Percentiles rank a stretch among this genome's conserved stretches.
Conservation (phyloP, 306 rosid genomes). For the Cucumis melo region DNA sequence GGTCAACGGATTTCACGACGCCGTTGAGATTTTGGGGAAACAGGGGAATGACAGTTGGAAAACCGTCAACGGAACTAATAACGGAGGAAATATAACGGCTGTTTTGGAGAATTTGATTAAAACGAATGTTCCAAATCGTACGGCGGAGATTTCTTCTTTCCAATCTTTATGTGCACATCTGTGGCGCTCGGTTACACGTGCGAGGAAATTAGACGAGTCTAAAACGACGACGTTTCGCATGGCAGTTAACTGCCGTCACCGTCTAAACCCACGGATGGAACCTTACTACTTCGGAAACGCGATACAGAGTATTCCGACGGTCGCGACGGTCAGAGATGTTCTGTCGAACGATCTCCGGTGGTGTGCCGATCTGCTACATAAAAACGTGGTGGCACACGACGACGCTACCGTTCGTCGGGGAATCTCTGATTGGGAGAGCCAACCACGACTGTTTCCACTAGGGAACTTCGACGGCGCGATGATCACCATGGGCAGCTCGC, state of each 20-base stretch:
- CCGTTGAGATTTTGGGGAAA: slow-evolving; percentile 4
- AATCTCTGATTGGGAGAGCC: slow-evolving; percentile 11
- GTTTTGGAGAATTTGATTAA: slow-evolving; percentile 8
- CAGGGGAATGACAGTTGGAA: slow-evolving; percentile 12
- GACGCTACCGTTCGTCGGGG: slow-evolving; percentile 14
- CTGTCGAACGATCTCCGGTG: slow-evolving; percentile 8
- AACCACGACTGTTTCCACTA: slow-evolving; percentile 9
- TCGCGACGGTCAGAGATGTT: slow-evolving; percentile 5
- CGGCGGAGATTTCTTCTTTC: slow-evolving; percentile 13
- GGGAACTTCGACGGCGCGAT: slow-evolving; percentile 13
- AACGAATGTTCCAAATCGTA: slow-evolving; percentile 6
- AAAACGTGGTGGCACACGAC: slow-evolving; percentile 9
- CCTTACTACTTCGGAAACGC: slow-evolving; percentile 13
- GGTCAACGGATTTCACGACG: neutral
- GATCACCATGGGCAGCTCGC: slow-evolving; percentile 19
- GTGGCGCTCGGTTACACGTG: slow-evolving; percentile 12
- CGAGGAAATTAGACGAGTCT: neutral
- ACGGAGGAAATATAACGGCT: slow-evolving; percentile 1
- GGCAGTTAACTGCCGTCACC: slow-evolving; percentile 18
- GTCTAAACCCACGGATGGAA: slow-evolving; percentile 4
- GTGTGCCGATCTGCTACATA: slow-evolving; percentile 11
- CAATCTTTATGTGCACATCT: slow-evolving; percentile 10
- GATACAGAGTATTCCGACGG: slow-evolving; percentile 14
- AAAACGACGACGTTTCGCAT: slow-evolving; percentile 16
- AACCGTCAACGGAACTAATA: neutral